These are phyloP conservation scores for Eucommia ulmoides DNA, from an alignment of 257 asterid species.

Conservation along the genomic window DNA sequence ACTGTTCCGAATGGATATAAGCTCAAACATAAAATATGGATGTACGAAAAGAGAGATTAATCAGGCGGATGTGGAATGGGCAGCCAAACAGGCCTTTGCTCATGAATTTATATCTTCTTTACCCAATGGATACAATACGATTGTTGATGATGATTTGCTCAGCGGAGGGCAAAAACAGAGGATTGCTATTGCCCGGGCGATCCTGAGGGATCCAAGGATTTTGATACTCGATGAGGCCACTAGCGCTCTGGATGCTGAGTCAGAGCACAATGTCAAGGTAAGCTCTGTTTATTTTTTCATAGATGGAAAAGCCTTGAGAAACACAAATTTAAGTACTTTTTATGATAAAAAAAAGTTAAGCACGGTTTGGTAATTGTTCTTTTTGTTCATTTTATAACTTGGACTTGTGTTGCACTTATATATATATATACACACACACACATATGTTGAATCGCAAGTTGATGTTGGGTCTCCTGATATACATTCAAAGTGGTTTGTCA, in stretches of 20 bases:
- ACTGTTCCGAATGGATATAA: conserved; percentile 73
- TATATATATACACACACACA: too few relatives aligned
- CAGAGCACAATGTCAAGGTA: conserved; percentile 91
- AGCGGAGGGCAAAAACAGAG: conserved; percentile 99
- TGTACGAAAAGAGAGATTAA: conserved; percentile 49
- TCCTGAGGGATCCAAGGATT: conserved; percentile 81
- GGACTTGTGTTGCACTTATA: too few relatives aligned
- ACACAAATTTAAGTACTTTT: too few relatives aligned
- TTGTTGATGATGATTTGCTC: conserved; percentile 90
- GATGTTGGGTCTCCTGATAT: too few relatives aligned
- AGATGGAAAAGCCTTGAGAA: too few relatives aligned
- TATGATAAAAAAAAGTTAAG: too few relatives aligned
- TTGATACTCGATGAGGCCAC: conserved; percentile 96
- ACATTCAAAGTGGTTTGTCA: too few relatives aligned
- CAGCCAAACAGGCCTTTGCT: conserved; percentile 87
- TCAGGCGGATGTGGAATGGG: conserved; percentile 75
- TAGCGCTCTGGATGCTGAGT: conserved; percentile 93
- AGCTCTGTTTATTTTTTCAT: too few relatives aligned
- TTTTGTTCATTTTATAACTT: too few relatives aligned
- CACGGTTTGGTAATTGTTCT: too few relatives aligned
- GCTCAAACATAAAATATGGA: conserved; percentile 86
- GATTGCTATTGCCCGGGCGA: conserved; percentile 89
- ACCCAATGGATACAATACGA: conserved; percentile 80
- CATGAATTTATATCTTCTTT: conserved; percentile 72
- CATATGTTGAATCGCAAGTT: too few relatives aligned